Evolutionary conservation across 2,329 filamentous ascomycete genomes (phyloP), one percentile per base, ranked within the genome.

Genomic region (Ceratocystis lukuohia): DNA sequence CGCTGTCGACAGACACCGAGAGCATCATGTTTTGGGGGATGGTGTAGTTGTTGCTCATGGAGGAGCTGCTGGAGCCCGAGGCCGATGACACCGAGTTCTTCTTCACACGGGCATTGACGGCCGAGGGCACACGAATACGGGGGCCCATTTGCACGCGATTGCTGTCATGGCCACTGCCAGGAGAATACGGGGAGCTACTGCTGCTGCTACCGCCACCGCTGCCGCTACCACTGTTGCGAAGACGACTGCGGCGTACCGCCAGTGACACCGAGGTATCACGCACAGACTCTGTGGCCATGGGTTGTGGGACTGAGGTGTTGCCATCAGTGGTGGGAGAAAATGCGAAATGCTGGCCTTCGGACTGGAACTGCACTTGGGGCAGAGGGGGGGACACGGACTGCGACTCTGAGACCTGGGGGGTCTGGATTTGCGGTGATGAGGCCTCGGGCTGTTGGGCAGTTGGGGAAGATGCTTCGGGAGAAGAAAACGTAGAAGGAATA

Each of bases 231-330:
- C 48, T 28, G 59, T 67, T 28, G 46, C 65, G 20, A 63, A 62
- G 20, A 67, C 62, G 41, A 28, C 46, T n/a, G 62, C 65, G 33
- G 20, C 30, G 30, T 69, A 17, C 69, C 68, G 1, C 69, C 69
- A 28, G 68, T 67, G 22, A 64, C 67, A 59, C 15, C 61, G 44
- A 68, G 68, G 65, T 65, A 69, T 62, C 22, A 75, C 72, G 1
- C 72, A 73, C 37, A 41, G 37, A 15, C 3, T 41, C 37, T 41
- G 4, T 70, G 72, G 17, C 28, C 25, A 59, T 28, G 73, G 68
- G 25, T 74, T 3, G 28, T 20, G 56, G 56, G 20, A n/a, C 2
- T 37, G 17, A 28, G 20, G 48, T 12, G 48, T 5, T 20, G 8
- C n/a, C 48, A 22, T 20, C 20, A 25, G 53, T 33, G 53, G 2